These are phyloP conservation scores for Hericium rajendrae DNA, from an alignment of 768 basidiomycete genomes.

Conservation along the genomic window DNA sequence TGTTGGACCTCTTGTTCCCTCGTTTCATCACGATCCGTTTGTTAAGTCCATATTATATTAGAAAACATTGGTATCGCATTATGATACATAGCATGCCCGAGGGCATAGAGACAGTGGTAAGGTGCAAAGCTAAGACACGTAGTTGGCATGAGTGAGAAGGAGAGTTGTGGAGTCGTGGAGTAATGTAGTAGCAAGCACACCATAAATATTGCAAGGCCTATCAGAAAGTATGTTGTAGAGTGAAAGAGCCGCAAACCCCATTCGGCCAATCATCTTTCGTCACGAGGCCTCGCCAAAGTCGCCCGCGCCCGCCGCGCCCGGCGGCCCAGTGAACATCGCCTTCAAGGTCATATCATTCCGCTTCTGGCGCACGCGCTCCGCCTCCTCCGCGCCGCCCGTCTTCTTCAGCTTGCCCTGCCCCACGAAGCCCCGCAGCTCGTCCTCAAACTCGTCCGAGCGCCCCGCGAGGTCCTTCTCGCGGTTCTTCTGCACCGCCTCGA, in stretches of 20 bases:
- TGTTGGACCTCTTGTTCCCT: too few species aligned
- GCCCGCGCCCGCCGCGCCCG: not conserved
- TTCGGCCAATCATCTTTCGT: too few species aligned
- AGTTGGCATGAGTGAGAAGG: not conserved
- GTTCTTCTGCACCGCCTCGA: slow-evolving; percentile 77
- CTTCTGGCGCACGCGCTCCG: slow-evolving; percentile 78
- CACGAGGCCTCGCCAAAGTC: not conserved
- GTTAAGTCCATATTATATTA: not conserved
- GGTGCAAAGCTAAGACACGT: not conserved
- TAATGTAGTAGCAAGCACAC: not conserved
- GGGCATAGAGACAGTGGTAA: not conserved
- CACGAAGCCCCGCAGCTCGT: slow-evolving; percentile 82
- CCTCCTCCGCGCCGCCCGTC: slow-evolving; percentile 93
- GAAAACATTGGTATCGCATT: not conserved
- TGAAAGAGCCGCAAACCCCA: not conserved
- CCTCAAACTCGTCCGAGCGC: slow-evolving; percentile 74
- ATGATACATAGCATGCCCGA: not conserved
- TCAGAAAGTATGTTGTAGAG: not conserved
- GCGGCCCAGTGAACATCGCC: slow-evolving; percentile 64
- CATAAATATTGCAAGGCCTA: not conserved
- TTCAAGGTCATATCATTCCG: slow-evolving; percentile 78
- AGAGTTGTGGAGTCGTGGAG: not conserved
- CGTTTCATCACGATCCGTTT: not conserved
- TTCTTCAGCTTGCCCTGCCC: slow-evolving; percentile 80
- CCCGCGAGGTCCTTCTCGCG: slow-evolving; percentile 66